A percentile compares a stretch with the other conserved stretches of the same genome.
These are phyloP conservation scores for Malus hybrid DNA, from an alignment of 331 rosid species.

Conservation along the genomic window DNA sequence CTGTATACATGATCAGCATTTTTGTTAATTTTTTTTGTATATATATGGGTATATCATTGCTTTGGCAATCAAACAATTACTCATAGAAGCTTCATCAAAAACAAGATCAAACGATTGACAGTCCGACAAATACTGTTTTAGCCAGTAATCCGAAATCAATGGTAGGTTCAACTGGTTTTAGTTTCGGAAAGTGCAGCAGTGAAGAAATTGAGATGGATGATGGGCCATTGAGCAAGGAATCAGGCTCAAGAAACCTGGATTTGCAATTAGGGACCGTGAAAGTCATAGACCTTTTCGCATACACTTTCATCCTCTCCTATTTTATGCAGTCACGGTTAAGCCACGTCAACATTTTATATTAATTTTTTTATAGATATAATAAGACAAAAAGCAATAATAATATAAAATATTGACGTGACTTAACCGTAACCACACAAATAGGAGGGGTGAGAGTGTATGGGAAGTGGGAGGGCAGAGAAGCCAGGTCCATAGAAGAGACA, in stretches of 20 bases:
- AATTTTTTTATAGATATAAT: too few relatives aligned
- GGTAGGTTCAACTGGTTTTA: conserved; percentile 65
- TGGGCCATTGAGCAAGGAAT: conserved; percentile 96
- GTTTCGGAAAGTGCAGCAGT: conserved; percentile 83
- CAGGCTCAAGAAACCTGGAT: conserved; percentile 84
- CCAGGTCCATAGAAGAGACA: too few relatives aligned
- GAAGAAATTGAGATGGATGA: conserved; percentile 94
- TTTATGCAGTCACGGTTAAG: too few relatives aligned
- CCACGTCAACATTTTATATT: too few relatives aligned
- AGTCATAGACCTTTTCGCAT: too few relatives aligned
- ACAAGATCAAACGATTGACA: conserved; percentile 69
- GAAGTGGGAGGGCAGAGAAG: too few relatives aligned
- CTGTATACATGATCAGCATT: background rate
- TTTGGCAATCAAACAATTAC: conserved; percentile 33
- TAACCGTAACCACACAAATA: too few relatives aligned
- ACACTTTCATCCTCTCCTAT: too few relatives aligned
- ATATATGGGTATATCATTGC: background rate
- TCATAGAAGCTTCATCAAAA: conserved; percentile 69
- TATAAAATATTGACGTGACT: too few relatives aligned
- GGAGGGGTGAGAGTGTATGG: too few relatives aligned
- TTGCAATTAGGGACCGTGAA: conserved; percentile 26
- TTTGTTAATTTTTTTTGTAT: too few relatives aligned
- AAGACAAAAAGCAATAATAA: too few relatives aligned
- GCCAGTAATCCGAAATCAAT: conserved; percentile 89
- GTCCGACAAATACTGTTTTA: conserved; percentile 81